Evolutionary conservation across 768 basidiomycete genomes (phyloP).

Genomic region (Panaeolus papilionaceus): DNA sequence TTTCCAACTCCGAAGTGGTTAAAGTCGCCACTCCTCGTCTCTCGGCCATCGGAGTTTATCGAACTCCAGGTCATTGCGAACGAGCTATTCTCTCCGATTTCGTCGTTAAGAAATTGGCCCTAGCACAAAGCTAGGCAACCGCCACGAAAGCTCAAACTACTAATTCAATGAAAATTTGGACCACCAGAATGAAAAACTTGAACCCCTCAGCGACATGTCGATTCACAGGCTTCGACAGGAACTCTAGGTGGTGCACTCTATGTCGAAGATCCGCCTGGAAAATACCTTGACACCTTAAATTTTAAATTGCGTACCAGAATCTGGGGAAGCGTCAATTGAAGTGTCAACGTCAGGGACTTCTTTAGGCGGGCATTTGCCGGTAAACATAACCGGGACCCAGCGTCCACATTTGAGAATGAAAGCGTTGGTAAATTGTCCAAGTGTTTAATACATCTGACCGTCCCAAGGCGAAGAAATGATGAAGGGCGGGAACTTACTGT

Average conservation of each 20-base stretch:
- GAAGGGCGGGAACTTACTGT: not conserved
- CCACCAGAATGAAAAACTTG: too few relatives aligned
- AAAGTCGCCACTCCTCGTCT: constrained; percentile 2
- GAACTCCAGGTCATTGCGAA: not conserved
- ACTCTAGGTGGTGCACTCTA: not conserved
- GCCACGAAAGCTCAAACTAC: too few relatives aligned
- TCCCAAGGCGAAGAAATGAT: not conserved
- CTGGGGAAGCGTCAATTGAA: constrained; percentile 13
- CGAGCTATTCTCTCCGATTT: not conserved
- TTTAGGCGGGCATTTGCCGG: not conserved
- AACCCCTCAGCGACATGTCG: too few relatives aligned
- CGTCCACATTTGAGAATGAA: not conserved
- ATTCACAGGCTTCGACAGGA: not conserved
- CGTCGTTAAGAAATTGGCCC: not conserved
- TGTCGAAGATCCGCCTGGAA: constrained; percentile 1
- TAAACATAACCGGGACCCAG: constrained; percentile 3
- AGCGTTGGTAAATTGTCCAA: not conserved
- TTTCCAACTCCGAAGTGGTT: not conserved
- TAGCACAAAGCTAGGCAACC: too few relatives aligned
- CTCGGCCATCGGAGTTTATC: constrained; percentile 4
- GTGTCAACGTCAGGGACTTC: constrained; percentile 1
- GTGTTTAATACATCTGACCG: not conserved
- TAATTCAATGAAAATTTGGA: too few relatives aligned
- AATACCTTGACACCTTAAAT: constrained; percentile 2
- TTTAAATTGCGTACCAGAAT: not conserved